Conservation (phyloP, 306 rosid genomes). For the Chamaecrista fasciculata region DNA sequence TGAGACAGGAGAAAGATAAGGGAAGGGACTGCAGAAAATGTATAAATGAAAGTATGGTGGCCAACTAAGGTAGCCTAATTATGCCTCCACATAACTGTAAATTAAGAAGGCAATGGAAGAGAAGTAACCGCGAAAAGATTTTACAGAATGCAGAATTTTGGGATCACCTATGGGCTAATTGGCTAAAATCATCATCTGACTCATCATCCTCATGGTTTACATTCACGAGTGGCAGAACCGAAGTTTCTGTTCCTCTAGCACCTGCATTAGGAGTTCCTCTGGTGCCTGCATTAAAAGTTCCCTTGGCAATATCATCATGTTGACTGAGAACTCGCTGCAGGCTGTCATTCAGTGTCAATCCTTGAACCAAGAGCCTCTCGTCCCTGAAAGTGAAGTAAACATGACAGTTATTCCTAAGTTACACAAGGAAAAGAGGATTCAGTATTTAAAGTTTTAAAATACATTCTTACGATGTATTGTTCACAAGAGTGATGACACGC, state of each 20-base stretch:
- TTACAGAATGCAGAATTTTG: slow-evolving; percentile 18
- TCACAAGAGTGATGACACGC: slow-evolving; percentile 91
- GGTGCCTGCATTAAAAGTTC: slow-evolving; percentile 40
- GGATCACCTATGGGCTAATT: slow-evolving; percentile 77
- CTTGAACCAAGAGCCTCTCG: slow-evolving; percentile 74
- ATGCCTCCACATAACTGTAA: background rate
- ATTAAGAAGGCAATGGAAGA: background rate
- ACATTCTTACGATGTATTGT: slow-evolving; percentile 59
- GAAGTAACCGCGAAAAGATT: slow-evolving; percentile 14
- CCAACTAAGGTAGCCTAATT: background rate
- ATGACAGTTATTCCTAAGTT: slow-evolving; percentile 26
- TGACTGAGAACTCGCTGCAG: slow-evolving; percentile 76
- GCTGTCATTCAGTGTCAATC: slow-evolving; percentile 77
- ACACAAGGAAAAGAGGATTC: slow-evolving; percentile 4
- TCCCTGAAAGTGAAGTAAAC: slow-evolving; percentile 57
- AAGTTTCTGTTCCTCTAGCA: slow-evolving; percentile 52
- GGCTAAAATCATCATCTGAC: slow-evolving; percentile 79
- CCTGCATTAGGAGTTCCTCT: slow-evolving; percentile 47
- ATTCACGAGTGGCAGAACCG: slow-evolving; percentile 62
- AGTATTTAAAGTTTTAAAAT: background rate
- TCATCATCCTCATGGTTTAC: slow-evolving; percentile 86
- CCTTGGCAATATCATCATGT: slow-evolving; percentile 70
- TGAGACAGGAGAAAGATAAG: background rate
- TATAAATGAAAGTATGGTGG: slow-evolving; percentile 8
- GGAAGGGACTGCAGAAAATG: background rate